Base-by-base conservation (phyloP, 1,139 yeast genomes). In the Debaryomyces sp. region DNA sequence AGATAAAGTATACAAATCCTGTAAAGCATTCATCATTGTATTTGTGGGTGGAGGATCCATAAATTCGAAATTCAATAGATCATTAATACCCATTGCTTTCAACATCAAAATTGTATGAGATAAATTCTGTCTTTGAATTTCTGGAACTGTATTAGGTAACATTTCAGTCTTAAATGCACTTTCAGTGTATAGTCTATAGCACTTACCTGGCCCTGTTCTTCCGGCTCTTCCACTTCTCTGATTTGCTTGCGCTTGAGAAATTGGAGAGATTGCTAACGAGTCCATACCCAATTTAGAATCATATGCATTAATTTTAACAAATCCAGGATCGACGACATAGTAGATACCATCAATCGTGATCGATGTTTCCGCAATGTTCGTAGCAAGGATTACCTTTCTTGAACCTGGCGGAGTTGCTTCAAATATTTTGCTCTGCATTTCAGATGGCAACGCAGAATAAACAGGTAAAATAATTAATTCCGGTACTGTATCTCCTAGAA, bases 21-120 rank as follows among this genome's bases (percentile, higher is more conserved):
- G 92, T 45, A 94, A 68, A 0, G 99, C 97, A 10, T 84, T 77
- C 43, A 87, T 63, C 78, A 94, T 79, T 0, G 96, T 78, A 47
- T 81, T 83, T 15, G 80, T 77, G 1, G 95, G 87, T 0, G 99
- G 99, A 7, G 96, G 92, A 62, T 94, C 99, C 96, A 92, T 89
- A 59, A 92, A 92, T 45, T 89, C 96, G 68, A 92, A 92, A 50
- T 80, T 75, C 33, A 89, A 57, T 43, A 92, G 67, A 63, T 92
- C 95, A 50, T 88, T 80, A 46, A 94, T 89, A 0, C 98, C 98
- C 95, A 94, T 91, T 1, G 97, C 96, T 63, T 94, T 94, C 52
- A 94, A 75, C 89, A 92, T 85, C 56, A 94, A 72, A 43, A 92
- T 85, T 0, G 97, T 91, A 61, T 87, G 82, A 4, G 96, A 81